A percentile compares a stretch with the other conserved stretches of the same genome.
Conservation (phyloP, 164 flowering plant genomes). For the Cinnamomum micranthum region DNA sequence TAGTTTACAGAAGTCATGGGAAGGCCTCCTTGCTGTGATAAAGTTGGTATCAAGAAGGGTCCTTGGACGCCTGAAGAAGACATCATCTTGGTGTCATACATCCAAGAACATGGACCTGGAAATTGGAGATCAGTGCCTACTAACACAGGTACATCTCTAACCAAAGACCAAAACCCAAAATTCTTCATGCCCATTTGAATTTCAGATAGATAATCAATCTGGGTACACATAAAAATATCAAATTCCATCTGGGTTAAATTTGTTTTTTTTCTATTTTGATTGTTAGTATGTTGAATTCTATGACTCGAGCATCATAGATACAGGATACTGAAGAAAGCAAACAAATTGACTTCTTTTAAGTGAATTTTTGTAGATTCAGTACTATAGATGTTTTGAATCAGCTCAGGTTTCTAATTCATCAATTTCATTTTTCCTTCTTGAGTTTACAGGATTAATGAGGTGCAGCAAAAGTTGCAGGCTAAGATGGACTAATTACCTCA, state of each 20-base stretch:
- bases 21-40: conserved; percentile 78
- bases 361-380: neutral
- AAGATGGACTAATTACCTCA: conserved; percentile 89
- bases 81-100: conserved; percentile 47
- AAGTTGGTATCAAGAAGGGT: conserved; percentile 88
- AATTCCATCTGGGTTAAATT: neutral
- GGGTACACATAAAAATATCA: neutral
- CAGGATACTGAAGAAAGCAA: neutral
- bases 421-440: neutral
- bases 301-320: neutral
- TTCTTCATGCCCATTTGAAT: neutral
- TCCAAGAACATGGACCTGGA: conserved; percentile 65
- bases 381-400: neutral
- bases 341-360: neutral
- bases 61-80: conserved; percentile 98
- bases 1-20: conserved; percentile 35
- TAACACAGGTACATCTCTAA: conserved; percentile 25
- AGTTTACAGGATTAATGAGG: conserved; percentile 55
- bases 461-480: conserved; percentile 98
- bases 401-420: neutral
- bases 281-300: neutral
- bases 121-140: conserved; percentile 41
- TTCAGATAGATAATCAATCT: neutral
- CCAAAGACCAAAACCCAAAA: neutral
- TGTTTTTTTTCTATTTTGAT: neutral